Conservation (phyloP, 2,329 filamentous ascomycete genomes). For the Epichloe brachyelytri region DNA sequence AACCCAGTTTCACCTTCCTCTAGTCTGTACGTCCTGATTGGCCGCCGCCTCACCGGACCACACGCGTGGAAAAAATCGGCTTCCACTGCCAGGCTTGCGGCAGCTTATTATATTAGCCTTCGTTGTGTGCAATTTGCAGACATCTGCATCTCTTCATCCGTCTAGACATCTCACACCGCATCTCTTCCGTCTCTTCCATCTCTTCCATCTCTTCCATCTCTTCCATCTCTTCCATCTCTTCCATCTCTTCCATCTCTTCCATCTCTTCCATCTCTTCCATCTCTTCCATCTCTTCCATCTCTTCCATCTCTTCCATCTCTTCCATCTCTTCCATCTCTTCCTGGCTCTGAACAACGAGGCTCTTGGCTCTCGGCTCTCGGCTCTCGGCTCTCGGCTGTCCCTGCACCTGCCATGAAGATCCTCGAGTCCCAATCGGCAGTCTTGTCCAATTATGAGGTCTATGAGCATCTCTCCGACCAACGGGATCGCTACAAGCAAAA, state of each 20-base stretch:
- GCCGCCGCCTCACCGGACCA: background rate
- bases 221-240: background rate
- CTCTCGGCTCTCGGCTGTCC: background rate
- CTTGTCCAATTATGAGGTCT: slow-evolving; percentile 63
- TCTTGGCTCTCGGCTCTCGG: background rate
- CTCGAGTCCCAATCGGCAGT: slow-evolving; percentile 57
- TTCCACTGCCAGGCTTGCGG: background rate
- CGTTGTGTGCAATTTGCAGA: background rate
- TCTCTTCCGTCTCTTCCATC: background rate
- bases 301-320: too few relatives aligned
- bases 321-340: background rate
- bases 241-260: background rate
- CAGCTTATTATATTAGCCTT: background rate
- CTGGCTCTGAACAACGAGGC: background rate
- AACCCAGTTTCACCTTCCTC: background rate
- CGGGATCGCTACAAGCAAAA: slow-evolving; percentile 36
- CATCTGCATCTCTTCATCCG: background rate
- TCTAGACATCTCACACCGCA: background rate
- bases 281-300: too few relatives aligned
- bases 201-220: background rate
- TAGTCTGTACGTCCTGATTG: background rate
- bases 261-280: background rate
- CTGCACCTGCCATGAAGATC: slow-evolving; percentile 44
- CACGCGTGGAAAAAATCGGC: background rate
- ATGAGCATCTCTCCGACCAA: slow-evolving; percentile 48